Percentiles rank a stretch among this genome's conserved stretches.
Evolutionary conservation across 257 asterid genomes (phyloP).

Genomic region (Dorcoceras hygrometricum): DNA sequence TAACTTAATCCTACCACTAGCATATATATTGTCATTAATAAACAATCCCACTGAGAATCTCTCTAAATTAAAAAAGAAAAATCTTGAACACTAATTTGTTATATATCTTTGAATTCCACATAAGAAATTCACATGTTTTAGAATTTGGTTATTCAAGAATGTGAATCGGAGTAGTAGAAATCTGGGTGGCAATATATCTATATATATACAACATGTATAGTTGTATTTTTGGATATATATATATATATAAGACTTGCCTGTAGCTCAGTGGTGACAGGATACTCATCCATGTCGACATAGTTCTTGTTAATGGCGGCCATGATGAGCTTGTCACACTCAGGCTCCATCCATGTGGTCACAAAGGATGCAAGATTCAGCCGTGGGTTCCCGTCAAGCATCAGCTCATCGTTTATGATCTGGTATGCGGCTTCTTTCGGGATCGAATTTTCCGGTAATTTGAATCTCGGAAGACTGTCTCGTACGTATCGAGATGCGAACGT

Average conservation of each 20-base stretch:
- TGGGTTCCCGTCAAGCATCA: conserved; percentile 94
- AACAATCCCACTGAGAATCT: no score
- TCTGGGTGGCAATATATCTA: no score
- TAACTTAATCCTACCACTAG: no score
- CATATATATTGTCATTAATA: no score
- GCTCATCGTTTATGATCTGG: conserved; percentile 93
- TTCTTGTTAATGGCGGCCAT: conserved; percentile 77
- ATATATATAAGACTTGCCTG: conserved; percentile 43
- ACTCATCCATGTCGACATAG: conserved; percentile 96
- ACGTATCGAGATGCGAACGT: conserved; percentile 93
- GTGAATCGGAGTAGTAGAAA: no score
- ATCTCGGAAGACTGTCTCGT: conserved; percentile 74
- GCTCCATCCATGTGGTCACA: conserved; percentile 98
- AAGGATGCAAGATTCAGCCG: conserved; percentile 85
- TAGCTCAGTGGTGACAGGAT: conserved; percentile 88
- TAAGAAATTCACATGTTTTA: no score
- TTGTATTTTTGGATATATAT: no score
- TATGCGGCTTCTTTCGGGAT: conserved; percentile 93
- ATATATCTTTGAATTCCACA: no score
- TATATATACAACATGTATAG: no score
- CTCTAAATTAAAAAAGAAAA: no score
- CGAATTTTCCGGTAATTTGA: conserved; percentile 71
- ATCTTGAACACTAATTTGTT: no score
- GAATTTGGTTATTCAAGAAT: no score
- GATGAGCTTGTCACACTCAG: conserved; percentile 83